Evolutionary conservation across 352 stramenopile species (phyloP).

Genomic region (Pythium chondricola): DNA sequence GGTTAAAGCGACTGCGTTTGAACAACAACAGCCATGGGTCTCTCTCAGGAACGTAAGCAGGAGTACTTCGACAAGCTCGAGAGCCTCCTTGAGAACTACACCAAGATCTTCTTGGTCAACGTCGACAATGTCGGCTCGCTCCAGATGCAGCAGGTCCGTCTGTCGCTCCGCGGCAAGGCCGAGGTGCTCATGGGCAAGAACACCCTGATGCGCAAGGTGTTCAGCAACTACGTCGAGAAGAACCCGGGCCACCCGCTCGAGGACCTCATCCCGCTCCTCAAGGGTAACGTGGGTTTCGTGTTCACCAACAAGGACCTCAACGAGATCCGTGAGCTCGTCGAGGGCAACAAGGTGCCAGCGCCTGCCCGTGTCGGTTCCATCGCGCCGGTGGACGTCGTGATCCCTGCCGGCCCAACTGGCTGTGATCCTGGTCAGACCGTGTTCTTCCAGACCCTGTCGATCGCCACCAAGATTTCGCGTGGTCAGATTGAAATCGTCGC

Average conservation of each 20-base stretch:
- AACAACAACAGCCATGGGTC: conserved; percentile 77
- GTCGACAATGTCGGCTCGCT: conserved; percentile 99
- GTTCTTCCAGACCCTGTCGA: conserved; percentile 99
- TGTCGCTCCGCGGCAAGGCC: conserved; percentile 91
- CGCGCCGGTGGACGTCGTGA: conserved; percentile 94
- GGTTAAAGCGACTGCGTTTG: conserved; percentile 87
- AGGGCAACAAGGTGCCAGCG: conserved; percentile 91
- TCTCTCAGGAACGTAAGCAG: conserved; percentile 96
- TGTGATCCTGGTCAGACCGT: conserved; percentile 99
- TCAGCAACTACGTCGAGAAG: conserved; percentile 95
- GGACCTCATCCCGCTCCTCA: conserved; percentile 79
- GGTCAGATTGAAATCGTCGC: conserved; percentile 99
- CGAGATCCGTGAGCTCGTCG: conserved; percentile 85
- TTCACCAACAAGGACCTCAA: conserved; percentile 98
- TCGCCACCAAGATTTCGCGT: conserved; percentile 99
- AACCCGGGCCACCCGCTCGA: conserved; percentile 95
- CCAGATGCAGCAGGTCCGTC: conserved; percentile 98
- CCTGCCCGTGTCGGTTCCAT: conserved; percentile 95
- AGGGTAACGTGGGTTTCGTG: conserved; percentile 99
- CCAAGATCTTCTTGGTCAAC: conserved; percentile 97
- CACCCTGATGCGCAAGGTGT: conserved; percentile 99
- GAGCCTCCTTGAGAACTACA: conserved; percentile 93
- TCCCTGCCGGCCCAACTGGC: conserved; percentile 96
- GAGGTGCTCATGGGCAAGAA: conserved; percentile 99
- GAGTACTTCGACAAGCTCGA: conserved; percentile 98